Percentiles rank a stretch among this genome's conserved stretches.
These are phyloP conservation scores for Alternaria brassicae DNA, from an alignment of 2,329 filamentous ascomycete genomes.

Conservation along the genomic window DNA sequence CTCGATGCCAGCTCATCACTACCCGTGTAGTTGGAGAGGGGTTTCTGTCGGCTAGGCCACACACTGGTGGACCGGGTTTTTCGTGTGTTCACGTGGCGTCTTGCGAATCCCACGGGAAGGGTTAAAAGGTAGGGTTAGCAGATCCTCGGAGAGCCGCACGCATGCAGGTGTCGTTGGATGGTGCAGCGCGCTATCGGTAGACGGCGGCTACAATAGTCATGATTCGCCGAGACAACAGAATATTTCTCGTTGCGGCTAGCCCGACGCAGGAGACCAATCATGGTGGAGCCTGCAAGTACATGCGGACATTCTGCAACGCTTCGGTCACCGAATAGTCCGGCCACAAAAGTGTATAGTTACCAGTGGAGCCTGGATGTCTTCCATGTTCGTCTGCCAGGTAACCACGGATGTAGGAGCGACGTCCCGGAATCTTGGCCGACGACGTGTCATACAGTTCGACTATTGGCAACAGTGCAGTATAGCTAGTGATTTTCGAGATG, in stretches of 20 bases:
- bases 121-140: not conserved
- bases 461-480: not conserved
- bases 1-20: not conserved
- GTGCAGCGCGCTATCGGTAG: slow-evolving; percentile 26
- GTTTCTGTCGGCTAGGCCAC: not conserved
- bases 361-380: not conserved
- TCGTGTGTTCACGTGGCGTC: slow-evolving; percentile 15
- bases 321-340: slow-evolving; percentile 1
- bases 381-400: slow-evolving; percentile 6
- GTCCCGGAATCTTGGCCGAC: slow-evolving; percentile 8
- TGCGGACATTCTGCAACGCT: slow-evolving; percentile 11
- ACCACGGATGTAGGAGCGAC: slow-evolving; percentile 3
- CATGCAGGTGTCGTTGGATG: slow-evolving; percentile 20
- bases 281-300: slow-evolving; percentile 18
- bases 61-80: not conserved
- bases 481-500: not conserved
- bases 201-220: slow-evolving; percentile 34
- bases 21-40: not conserved
- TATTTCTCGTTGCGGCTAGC: slow-evolving; percentile 31
- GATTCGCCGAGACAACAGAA: slow-evolving; percentile 30
- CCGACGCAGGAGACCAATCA: slow-evolving; percentile 26
- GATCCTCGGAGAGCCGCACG: slow-evolving; percentile 15
- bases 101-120: not conserved
- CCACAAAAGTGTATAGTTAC: not conserved
- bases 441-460: not conserved